Percentiles rank a stretch among this genome's conserved stretches.
These are phyloP conservation scores for Lachnellula arida DNA, from an alignment of 2,329 filamentous ascomycete genomes.

Conservation along the genomic window DNA sequence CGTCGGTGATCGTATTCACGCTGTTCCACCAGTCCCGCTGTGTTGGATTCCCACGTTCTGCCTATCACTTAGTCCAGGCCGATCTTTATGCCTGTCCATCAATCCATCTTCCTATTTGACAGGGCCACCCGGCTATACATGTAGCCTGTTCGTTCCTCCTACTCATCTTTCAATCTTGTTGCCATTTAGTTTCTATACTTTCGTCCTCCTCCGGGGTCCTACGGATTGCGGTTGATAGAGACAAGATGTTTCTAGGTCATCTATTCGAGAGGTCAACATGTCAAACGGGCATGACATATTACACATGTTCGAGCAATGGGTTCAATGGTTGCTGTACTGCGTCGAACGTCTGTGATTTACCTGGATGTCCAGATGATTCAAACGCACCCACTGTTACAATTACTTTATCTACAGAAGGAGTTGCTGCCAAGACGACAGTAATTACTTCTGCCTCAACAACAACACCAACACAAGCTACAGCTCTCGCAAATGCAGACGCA, in stretches of 20 bases:
- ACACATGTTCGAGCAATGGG: conserved; percentile 34
- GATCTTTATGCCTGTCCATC: neutral
- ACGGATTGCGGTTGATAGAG: neutral
- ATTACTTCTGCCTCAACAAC: neutral
- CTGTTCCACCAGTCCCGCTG: conserved; percentile 4
- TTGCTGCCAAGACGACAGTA: neutral
- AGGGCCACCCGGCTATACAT: neutral
- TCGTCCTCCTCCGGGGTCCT: neutral
- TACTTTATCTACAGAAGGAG: conserved; percentile 1
- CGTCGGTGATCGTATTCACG: neutral
- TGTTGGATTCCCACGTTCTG: conserved; percentile 10
- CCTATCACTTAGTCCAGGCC: neutral
- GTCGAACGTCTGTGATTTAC: conserved; percentile 37
- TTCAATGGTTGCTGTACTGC: conserved; percentile 43
- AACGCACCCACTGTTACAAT: neutral
- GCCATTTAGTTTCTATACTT: neutral
- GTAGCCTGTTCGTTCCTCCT: neutral
- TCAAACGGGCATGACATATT: conserved; percentile 31
- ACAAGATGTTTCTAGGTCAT: conserved; percentile 1
- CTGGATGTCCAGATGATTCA: conserved; percentile 28
- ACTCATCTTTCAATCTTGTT: neutral
- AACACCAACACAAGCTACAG: conserved; percentile 1
- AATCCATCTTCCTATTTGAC: conserved; percentile 2
- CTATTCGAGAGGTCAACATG: neutral
- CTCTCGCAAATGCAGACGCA: neutral